These are phyloP conservation scores for Corynespora cassiicola DNA, from an alignment of 2,329 filamentous ascomycete genomes.

Conservation along the genomic window DNA sequence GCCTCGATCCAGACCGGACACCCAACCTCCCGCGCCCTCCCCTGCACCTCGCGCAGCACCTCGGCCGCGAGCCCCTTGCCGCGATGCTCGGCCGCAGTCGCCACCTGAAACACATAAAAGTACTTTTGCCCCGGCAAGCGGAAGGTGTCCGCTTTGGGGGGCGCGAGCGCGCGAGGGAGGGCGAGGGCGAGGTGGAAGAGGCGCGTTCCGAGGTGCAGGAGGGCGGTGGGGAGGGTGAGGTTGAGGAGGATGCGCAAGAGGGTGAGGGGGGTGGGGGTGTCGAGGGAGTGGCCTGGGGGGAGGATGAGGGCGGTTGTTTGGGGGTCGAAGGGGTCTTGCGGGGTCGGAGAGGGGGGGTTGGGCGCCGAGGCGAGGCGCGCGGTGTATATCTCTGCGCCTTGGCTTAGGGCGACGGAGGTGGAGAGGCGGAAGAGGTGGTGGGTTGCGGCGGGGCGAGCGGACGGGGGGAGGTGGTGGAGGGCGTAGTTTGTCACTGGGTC, in stretches of 20 bases:
- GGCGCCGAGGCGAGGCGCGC: conserved; percentile 2
- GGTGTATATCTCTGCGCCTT: neutral
- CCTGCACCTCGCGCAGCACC: conserved; percentile 5
- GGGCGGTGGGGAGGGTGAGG: neutral
- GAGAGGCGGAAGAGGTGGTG: conserved; percentile 2
- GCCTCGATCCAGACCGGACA: conserved; percentile 18
- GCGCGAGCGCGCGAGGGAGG: too few species aligned
- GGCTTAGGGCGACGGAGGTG: neutral
- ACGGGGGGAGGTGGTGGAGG: conserved; percentile 4
- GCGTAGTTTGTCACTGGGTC: conserved; percentile 8
- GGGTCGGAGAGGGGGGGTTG: conserved; percentile 2
- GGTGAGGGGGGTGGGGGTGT: neutral
- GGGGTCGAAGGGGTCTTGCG: conserved; percentile 1
- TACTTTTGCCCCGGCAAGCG: conserved; percentile 8
- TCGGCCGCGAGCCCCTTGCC: conserved; percentile 7
- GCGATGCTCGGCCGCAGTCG: conserved; percentile 7
- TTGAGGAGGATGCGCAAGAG: neutral
- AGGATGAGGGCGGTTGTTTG: conserved; percentile 6
- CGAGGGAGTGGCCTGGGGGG: conserved; percentile 5
- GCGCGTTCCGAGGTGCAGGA: neutral
- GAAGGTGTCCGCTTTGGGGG: too few species aligned
- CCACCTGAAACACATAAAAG: conserved; percentile 9
- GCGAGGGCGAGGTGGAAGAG: neutral
- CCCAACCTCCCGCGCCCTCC: conserved; percentile 6
- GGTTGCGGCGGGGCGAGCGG: neutral